Evolutionary conservation across 345 rosid genomes (phyloP).

Genomic region (Rhizophora mangle): DNA sequence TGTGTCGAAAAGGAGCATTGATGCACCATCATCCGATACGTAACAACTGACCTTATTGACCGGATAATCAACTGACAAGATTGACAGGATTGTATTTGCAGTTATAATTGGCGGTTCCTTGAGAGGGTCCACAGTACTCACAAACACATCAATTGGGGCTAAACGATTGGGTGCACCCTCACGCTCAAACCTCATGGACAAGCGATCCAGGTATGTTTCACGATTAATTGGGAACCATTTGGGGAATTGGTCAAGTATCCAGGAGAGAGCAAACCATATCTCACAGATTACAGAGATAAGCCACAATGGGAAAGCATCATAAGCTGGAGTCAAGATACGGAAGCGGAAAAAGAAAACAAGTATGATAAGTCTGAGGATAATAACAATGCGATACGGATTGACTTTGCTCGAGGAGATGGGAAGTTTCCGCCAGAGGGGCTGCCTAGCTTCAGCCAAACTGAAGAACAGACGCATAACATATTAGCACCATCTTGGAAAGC

Average conservation of each 20-base stretch:
- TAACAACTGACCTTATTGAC: slow-evolving; percentile 86
- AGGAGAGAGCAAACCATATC: slow-evolving; percentile 90
- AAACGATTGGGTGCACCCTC: slow-evolving; percentile 78
- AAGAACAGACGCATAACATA: slow-evolving; percentile 5
- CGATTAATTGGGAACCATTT: slow-evolving; percentile 92
- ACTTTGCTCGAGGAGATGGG: slow-evolving; percentile 85
- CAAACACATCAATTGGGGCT: slow-evolving; percentile 80
- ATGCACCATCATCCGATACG: slow-evolving; percentile 96
- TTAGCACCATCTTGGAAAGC: background rate
- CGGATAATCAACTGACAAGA: slow-evolving; percentile 76
- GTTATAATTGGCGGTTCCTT: slow-evolving; percentile 98
- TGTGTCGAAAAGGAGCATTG: slow-evolving; percentile 88
- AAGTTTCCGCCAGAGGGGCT: slow-evolving; percentile 87
- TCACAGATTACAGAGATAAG: slow-evolving; percentile 90
- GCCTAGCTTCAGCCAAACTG: slow-evolving; percentile 96
- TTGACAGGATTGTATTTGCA: slow-evolving; percentile 89
- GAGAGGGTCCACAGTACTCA: slow-evolving; percentile 94
- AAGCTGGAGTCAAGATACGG: slow-evolving; percentile 82
- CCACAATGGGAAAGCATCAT: slow-evolving; percentile 89
- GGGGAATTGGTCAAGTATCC: slow-evolving; percentile 98
- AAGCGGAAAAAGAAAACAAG: slow-evolving; percentile 84
- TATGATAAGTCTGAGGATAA: slow-evolving; percentile 71
- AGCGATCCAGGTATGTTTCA: slow-evolving; percentile 86
- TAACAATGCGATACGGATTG: slow-evolving; percentile 93
- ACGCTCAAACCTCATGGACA: slow-evolving; percentile 76